Conservation (phyloP, 441 rosid genomes). For the Gossypium armourianum region DNA sequence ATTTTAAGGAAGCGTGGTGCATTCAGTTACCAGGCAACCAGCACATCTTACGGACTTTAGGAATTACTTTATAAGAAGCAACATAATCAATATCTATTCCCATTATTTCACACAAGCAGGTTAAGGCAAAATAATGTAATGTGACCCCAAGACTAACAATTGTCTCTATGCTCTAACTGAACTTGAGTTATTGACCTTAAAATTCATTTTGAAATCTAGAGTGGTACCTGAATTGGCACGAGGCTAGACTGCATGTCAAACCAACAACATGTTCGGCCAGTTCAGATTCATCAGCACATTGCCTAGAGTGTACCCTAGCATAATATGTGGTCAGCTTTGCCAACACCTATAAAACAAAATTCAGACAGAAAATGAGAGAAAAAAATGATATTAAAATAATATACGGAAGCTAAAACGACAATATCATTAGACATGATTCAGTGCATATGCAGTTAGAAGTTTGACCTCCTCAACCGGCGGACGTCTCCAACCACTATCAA, state of each 20-base stretch:
- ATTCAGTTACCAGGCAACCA: neutral
- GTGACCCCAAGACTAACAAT: slow-evolving; percentile 2
- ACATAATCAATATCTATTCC: neutral
- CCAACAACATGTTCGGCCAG: slow-evolving; percentile 80
- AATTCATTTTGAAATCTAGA: neutral
- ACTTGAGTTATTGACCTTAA: neutral
- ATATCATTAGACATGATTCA: neutral
- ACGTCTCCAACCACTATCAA: slow-evolving; percentile 43
- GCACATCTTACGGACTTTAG: neutral
- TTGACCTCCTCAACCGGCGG: slow-evolving; percentile 86
- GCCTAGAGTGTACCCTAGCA: slow-evolving; percentile 63
- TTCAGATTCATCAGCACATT: slow-evolving; percentile 85
- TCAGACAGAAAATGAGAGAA: slow-evolving; percentile 11
- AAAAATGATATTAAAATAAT: neutral
- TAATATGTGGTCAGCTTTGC: slow-evolving; percentile 67
- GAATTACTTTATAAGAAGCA: neutral
- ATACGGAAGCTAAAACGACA: slow-evolving; percentile 8
- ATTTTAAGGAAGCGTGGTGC: neutral
- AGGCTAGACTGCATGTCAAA: slow-evolving; percentile 71
- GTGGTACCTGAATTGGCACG: slow-evolving; percentile 68
- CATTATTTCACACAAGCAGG: neutral
- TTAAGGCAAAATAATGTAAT: neutral
- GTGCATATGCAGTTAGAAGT: slow-evolving; percentile 14
- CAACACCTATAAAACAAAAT: slow-evolving; percentile 38
- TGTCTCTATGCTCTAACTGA: neutral